phyloP scores from a whole-genome alignment of 1,284 basidiomycete genomes.

The Takashimella koratensis region DNA sequence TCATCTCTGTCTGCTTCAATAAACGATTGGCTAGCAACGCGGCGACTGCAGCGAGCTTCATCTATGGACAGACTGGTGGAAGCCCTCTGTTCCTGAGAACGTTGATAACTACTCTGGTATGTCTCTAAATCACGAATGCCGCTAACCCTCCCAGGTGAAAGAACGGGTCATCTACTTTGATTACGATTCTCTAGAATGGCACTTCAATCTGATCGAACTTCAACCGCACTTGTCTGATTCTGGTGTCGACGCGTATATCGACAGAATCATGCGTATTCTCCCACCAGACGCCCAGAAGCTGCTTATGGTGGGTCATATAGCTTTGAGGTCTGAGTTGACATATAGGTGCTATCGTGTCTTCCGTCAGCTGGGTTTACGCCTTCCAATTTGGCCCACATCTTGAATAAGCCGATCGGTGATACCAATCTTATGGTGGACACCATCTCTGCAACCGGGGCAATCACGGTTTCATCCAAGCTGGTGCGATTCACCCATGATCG shows the following conservation, averaged over 20 bases:
- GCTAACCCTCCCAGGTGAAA: no score
- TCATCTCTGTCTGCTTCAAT: conserved; percentile 23
- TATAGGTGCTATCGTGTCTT: conserved; percentile 31
- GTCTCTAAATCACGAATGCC: no score
- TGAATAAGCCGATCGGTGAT: conserved; percentile 12
- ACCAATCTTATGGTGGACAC: conserved; percentile 14
- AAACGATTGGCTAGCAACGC: conserved; percentile 9
- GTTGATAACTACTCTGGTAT: conserved; percentile 25
- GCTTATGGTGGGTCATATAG: conserved; percentile 16
- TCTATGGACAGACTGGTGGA: conserved; percentile 29
- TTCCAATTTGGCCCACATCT: conserved; percentile 16
- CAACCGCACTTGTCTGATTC: conserved; percentile 31
- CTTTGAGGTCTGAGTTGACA: no score
- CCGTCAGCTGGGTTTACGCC: conserved; percentile 28
- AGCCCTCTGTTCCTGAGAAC: conserved; percentile 30
- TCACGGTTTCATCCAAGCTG: conserved; percentile 4
- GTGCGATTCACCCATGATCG: conserved; percentile 40
- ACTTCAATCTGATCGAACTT: conserved; percentile 23
- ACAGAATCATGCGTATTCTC: conserved; percentile 18
- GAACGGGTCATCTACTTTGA: conserved; percentile 31
- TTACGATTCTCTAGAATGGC: conserved; percentile 26
- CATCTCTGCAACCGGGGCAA: conserved; percentile 11
- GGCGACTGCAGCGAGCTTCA: conserved; percentile 22
- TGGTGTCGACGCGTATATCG: conserved; percentile 31
- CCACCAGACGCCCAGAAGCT: conserved; percentile 20